Evolutionary conservation across 805 yeast species (phyloP).

Genomic region (Lipomyces yamanashiensis): DNA sequence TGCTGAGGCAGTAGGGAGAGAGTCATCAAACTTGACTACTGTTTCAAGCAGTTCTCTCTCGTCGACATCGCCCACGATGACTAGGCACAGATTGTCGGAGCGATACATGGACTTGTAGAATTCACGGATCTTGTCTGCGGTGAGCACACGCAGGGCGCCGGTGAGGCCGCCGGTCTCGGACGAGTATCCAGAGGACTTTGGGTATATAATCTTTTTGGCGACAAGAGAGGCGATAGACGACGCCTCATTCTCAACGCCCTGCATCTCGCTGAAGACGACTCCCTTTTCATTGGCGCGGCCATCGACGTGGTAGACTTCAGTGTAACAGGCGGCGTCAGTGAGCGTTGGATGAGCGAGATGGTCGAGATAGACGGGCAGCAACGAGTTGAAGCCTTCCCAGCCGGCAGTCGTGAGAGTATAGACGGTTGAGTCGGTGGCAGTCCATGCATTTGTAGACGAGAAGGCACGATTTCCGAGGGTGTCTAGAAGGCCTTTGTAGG

Average conservation of each 20-base stretch:
- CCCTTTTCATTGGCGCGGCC: constrained; percentile 92
- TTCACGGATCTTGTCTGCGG: constrained; percentile 71
- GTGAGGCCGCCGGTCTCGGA: constrained; percentile 94
- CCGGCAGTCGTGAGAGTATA: constrained; percentile 92
- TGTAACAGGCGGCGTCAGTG: constrained; percentile 85
- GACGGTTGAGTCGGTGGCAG: constrained; percentile 93
- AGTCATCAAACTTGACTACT: constrained; percentile 65
- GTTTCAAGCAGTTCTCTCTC: constrained; percentile 67
- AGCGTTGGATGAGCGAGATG: constrained; percentile 84
- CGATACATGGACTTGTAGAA: constrained; percentile 76
- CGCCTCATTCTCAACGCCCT: constrained; percentile 81
- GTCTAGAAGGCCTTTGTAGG: constrained; percentile 90
- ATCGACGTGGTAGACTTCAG: constrained; percentile 95
- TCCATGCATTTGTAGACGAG: constrained; percentile 92
- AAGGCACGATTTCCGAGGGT: constrained; percentile 81
- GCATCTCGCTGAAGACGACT: constrained; percentile 97
- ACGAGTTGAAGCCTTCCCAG: constrained; percentile 86
- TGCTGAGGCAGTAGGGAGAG: constrained; percentile 47
- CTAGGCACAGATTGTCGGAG: constrained; percentile 81
- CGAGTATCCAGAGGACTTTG: constrained; percentile 73
- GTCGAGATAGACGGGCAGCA: constrained; percentile 88
- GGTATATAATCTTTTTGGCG: constrained; percentile 43
- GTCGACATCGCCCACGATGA: constrained; percentile 84
- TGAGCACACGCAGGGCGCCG: constrained; percentile 70
- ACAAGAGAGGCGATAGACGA: constrained; percentile 54